Base-by-base conservation (phyloP, 257 asterid species). In the Coffea canephora region DNA sequence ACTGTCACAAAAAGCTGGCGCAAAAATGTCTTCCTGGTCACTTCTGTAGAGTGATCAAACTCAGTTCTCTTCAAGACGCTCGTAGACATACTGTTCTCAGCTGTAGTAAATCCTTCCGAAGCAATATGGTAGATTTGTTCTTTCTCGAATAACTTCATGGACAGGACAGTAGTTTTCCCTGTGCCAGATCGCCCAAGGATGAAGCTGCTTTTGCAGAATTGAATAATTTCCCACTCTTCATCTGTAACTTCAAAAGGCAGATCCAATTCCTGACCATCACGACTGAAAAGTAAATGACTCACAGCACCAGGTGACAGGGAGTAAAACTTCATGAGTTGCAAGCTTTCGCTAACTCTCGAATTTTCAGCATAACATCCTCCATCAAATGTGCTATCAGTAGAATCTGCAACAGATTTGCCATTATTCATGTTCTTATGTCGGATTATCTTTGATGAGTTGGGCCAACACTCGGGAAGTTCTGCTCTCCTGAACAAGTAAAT, bases 161-260 rank as follows among this genome's bases (percentile, higher is more conserved):
- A 88, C 87, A 92, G 82, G 15, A 92, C 83, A 41, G 94, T 90
- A 0, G 97, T 90, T 84, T 90, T 92, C 14, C 95, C 95, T 1
- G 97, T 91, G 59, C 96, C 96, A 8, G 96, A 91, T 73, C 97
- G 82, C 9, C 97, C 97, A 18, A 90, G 73, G 67, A 92, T 86
- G 69, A 92, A 92, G 75, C 94, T 86, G 76, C 88, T 93, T 82
- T 79, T 70, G 25, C 85, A 75, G 71, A 84, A 93, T 25, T 74
- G 64, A 76, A 93, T 89, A 61, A 89, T 85, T 82, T 86, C 90
- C 49, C 83, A 79, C 84, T 92, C 95, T 81, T 90, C 90, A 41
- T 90, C 87, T 25, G 91, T 92, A 67, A 92, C 94, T 83, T 92
- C 97, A 82, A 92, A 92, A 0, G 95, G 97, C 25, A 89, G 84